phyloP scores from a whole-genome alignment of 306 rosid species.

The Prunus mongolica region DNA sequence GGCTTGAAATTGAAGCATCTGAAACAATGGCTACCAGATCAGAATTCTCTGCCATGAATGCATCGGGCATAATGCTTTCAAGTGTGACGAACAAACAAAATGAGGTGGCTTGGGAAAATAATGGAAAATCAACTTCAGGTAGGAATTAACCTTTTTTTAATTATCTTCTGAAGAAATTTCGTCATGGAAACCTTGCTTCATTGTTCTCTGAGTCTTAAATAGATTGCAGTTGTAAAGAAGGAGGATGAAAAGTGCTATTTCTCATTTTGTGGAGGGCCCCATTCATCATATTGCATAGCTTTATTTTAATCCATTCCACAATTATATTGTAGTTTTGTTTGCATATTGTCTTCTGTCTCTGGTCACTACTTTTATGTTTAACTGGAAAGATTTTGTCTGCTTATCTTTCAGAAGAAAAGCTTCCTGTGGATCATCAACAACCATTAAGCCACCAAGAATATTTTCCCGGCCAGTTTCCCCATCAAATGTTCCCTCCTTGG shows the following conservation, averaged over 20 bases:
- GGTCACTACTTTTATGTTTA: not conserved
- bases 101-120: slow-evolving; percentile 49
- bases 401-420: slow-evolving; percentile 58
- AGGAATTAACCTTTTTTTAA: slow-evolving; percentile 8
- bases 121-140: slow-evolving; percentile 66
- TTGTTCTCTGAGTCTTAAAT: not conserved
- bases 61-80: slow-evolving; percentile 66
- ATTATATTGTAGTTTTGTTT: slow-evolving; percentile 3
- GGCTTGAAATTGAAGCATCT: slow-evolving; percentile 93
- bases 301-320: not conserved
- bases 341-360: not conserved
- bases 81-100: slow-evolving; percentile 42
- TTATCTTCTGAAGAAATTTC: not conserved
- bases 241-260: not conserved
- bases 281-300: not conserved
- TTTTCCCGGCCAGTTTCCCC: slow-evolving; percentile 88
- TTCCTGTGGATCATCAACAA: slow-evolving; percentile 54
- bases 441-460: slow-evolving; percentile 60
- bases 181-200: not conserved
- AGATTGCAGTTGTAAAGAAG: not conserved
- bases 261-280: not conserved
- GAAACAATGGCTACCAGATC: slow-evolving; percentile 62
- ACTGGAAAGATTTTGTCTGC: slow-evolving; percentile 14
- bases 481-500: slow-evolving; percentile 86
- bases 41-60: slow-evolving; percentile 58